Base-by-base conservation (phyloP, 139 green algal species). In the Micractinium sp. region DNA sequence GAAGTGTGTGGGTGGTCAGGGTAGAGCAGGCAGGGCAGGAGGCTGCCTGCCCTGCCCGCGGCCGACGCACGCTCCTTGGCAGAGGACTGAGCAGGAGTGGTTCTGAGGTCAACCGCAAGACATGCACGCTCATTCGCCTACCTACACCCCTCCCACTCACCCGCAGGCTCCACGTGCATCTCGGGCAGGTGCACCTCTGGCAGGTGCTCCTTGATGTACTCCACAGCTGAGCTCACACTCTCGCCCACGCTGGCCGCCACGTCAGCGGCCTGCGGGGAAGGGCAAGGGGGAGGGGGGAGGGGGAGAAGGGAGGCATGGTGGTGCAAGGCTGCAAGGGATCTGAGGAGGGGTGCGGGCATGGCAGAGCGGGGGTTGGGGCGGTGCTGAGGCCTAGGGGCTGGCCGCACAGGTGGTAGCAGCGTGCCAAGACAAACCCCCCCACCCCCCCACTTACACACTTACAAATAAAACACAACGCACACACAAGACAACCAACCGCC, bases 151-250 rank as follows among this genome's bases (percentile, higher is more conserved):
- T 27, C 22, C 20, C 20, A 12, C 81, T 53, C 67, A 81, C 83
- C 83, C 0, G 41, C n/a, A 31, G 13, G 85, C 85, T 82, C 85
- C 47, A 88, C 71, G 12, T 88, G 85, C 85, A 88, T 71, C 85
- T 82, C 56, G 5, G 85, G 85, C 85, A 88, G 47, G 3, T 74
- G 71, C 71, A 82, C 85, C 71, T 88, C 63, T 20, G 85, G 85
- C 85, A 88, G 31, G 16, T 74, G 71, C 71, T 88, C 85, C 71
- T 88, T 88, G 69, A 88, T 82, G 47, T 56, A 71, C 73, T 74
- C 85, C 73, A 88, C 85, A 38, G 66, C 82, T 3, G 47, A 41
- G 36, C 22, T 29, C 38, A 79, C 71, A 7, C 35, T 53, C 33
- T 78, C 82, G 61, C 35, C 35, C 61, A 87, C 82, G 33, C 38